Percentiles rank a stretch among this genome's conserved stretches.
Conservation (phyloP, 2,329 filamentous ascomycete genomes). For the Penicillium palitans region DNA sequence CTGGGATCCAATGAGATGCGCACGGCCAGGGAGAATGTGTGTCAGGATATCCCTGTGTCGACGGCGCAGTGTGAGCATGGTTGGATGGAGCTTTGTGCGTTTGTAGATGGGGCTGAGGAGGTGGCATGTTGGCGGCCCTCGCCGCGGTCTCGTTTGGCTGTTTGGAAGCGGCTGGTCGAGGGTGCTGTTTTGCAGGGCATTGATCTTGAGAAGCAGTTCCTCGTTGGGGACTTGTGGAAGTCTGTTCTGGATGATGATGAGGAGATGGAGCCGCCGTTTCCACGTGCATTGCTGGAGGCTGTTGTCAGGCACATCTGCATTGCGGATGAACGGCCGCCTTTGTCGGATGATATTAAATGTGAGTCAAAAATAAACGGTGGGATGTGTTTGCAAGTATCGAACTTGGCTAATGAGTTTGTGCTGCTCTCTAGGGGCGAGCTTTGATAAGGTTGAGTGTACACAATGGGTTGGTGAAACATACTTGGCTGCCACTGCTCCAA, state of each 20-base stretch:
- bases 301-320: conserved; percentile 39
- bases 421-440: conserved; percentile 38
- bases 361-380: conserved; percentile 19
- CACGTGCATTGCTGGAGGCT: conserved; percentile 40
- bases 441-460: conserved; percentile 38
- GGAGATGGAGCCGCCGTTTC: conserved; percentile 30
- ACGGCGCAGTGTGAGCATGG: conserved; percentile 51
- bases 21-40: conserved; percentile 42
- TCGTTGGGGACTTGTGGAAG: conserved; percentile 44
- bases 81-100: conserved; percentile 56
- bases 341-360: conserved; percentile 39
- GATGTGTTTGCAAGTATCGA: neutral
- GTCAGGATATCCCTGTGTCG: conserved; percentile 55
- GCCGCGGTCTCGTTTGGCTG: conserved; percentile 46
- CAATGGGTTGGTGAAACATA: conserved; percentile 44
- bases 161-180: conserved; percentile 50
- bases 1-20: conserved; percentile 30
- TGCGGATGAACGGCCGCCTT: conserved; percentile 20
- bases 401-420: neutral
- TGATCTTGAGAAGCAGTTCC: conserved; percentile 43
- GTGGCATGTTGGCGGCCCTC: conserved; percentile 49
- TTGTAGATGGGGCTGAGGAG: conserved; percentile 43
- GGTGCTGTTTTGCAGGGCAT: conserved; percentile 43
- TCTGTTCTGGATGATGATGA: conserved; percentile 40
- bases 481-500: conserved; percentile 41